A percentile compares a stretch with the other conserved stretches of the same genome.
These are phyloP conservation scores for Rhodotorula sp. DNA, from an alignment of 1,284 basidiomycete species.

Conservation along the genomic window DNA sequence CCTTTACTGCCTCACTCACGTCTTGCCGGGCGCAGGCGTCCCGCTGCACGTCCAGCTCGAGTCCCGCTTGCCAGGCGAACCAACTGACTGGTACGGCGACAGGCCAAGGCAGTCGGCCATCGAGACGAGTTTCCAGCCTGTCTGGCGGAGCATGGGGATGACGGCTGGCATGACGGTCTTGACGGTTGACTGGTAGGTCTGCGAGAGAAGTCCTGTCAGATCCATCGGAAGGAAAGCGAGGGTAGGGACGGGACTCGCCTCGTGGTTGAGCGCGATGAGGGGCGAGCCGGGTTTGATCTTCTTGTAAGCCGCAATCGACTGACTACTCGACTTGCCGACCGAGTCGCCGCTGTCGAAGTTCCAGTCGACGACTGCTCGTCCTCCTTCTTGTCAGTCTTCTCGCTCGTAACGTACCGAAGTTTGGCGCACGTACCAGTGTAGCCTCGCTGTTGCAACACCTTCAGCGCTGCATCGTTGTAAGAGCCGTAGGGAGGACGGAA, in stretches of 20 bases:
- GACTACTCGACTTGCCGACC: constrained; percentile 11
- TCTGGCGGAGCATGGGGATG: constrained; percentile 32
- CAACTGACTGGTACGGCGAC: constrained; percentile 39
- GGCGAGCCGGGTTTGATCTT: constrained; percentile 4
- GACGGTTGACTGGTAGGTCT: constrained; percentile 29
- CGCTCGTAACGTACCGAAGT: too few species aligned
- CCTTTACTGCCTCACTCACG: background rate
- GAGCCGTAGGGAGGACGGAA: constrained; percentile 42
- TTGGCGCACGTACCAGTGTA: constrained; percentile 31
- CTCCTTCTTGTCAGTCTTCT: too few species aligned
- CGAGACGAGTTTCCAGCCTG: constrained; percentile 40
- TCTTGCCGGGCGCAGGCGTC: background rate
- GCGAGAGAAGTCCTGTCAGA: background rate
- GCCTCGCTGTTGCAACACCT: constrained; percentile 41
- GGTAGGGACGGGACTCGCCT: constrained; percentile 7
- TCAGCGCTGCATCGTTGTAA: constrained; percentile 29
- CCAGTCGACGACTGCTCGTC: constrained; percentile 35
- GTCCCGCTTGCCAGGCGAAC: constrained; percentile 33
- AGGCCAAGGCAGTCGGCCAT: constrained; percentile 40
- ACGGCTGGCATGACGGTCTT: constrained; percentile 33
- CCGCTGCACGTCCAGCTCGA: constrained; percentile 33
- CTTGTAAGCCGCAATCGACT: constrained; percentile 28
- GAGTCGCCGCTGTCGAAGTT: constrained; percentile 41
- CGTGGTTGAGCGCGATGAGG: constrained; percentile 39
- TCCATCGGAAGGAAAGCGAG: too few species aligned